These are phyloP conservation scores for Colletotrichum orbiculare DNA, from an alignment of 2,329 filamentous ascomycete species.

Conservation along the genomic window DNA sequence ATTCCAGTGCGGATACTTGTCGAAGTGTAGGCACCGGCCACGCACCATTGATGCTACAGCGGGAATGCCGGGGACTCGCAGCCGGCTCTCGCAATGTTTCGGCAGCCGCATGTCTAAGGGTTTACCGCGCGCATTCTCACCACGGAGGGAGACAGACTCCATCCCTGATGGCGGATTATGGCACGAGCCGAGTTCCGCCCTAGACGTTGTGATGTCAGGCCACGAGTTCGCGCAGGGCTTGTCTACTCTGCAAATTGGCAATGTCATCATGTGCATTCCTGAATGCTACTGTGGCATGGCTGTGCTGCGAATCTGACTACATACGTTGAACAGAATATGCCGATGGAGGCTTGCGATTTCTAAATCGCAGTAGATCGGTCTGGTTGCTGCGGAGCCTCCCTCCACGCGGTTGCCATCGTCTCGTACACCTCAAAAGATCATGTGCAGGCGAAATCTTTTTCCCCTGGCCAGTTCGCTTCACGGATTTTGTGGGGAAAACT, in stretches of 20 bases:
- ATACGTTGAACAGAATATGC: conserved; percentile 2
- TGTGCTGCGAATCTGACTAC: not conserved
- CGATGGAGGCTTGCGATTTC: not conserved
- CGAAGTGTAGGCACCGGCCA: not conserved
- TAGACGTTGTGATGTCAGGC: conserved; percentile 14
- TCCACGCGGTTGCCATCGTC: conserved; percentile 2
- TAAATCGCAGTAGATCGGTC: conserved; percentile 1
- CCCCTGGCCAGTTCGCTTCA: conserved; percentile 6
- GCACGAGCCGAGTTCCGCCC: conserved; percentile 1
- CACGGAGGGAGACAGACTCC: too few relatives aligned
- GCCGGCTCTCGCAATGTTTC: conserved; percentile 10
- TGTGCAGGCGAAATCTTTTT: too few relatives aligned
- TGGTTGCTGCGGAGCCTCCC: not conserved
- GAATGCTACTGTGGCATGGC: not conserved
- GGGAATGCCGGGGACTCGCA: conserved; percentile 12
- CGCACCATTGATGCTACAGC: not conserved
- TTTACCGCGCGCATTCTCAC: too few relatives aligned
- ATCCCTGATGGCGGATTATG: not conserved
- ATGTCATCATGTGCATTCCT: conserved; percentile 8
- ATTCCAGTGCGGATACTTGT: not conserved
- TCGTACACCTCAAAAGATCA: not conserved
- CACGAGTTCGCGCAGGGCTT: conserved; percentile 8
- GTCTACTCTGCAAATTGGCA: not conserved
- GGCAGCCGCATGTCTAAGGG: conserved; percentile 1
- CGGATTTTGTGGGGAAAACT: conserved; percentile 18